phyloP scores from a whole-genome alignment of 345 rosid genomes.

The Clausena lansium region DNA sequence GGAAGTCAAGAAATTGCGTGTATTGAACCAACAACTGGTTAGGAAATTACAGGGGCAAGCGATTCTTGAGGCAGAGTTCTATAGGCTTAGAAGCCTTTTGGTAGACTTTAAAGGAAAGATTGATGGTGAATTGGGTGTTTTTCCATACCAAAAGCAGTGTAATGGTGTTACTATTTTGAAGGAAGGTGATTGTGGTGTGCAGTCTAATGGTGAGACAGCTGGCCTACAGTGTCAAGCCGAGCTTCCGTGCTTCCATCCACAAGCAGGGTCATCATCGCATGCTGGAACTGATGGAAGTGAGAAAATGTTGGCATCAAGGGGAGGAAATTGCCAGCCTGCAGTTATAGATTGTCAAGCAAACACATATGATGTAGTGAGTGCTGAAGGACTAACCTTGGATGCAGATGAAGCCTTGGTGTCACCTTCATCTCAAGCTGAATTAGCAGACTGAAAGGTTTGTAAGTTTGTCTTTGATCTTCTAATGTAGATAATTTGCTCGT shows the following conservation, averaged over 20 bases:
- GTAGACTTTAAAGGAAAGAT: constrained; percentile 51
- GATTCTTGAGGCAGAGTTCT: constrained; percentile 50
- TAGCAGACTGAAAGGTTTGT: constrained; percentile 1
- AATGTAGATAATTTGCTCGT: background rate
- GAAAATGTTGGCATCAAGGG: constrained; percentile 31
- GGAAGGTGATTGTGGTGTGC: constrained; percentile 40
- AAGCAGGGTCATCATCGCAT: constrained; percentile 20
- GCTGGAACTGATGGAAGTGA: constrained; percentile 28
- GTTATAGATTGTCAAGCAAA: constrained; percentile 27
- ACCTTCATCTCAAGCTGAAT: constrained; percentile 22
- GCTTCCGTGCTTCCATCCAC: constrained; percentile 37
- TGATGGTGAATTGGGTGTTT: constrained; percentile 46
- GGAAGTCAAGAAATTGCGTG: constrained; percentile 54
- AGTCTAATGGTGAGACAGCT: constrained; percentile 10
- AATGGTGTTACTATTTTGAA: constrained; percentile 19
- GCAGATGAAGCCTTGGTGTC: constrained; percentile 18
- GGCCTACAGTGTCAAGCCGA: constrained; percentile 21
- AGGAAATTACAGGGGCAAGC: constrained; percentile 54
- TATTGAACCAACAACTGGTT: constrained; percentile 44
- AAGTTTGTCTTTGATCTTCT: constrained; percentile 16
- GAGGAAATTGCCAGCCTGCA: constrained; percentile 32
- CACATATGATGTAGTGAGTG: constrained; percentile 7
- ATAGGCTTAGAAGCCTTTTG: constrained; percentile 48
- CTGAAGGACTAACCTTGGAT: constrained; percentile 17
- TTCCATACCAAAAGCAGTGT: constrained; percentile 44